Evolutionary conservation across 139 green algal genomes (phyloP), one percentile per base, ranked within the genome.

Genomic region (Chlamydomonas incerta): DNA sequence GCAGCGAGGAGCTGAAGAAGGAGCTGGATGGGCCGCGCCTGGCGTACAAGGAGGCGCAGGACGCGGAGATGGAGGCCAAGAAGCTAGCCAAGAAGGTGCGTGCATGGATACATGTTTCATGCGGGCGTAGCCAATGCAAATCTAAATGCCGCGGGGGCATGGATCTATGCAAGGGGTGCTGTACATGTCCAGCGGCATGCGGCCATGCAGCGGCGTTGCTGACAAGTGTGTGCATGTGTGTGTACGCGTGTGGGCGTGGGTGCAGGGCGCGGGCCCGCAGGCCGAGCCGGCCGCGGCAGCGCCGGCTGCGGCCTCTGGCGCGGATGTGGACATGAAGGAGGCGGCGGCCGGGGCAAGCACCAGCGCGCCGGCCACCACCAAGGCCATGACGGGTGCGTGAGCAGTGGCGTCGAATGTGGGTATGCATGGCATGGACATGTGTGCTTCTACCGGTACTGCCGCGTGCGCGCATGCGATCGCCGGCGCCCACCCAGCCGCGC

Each of bases 1-100:
- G 97, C 92, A 92, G 83, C 0, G 75, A 91, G 1, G 93, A 96
- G 83, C 87, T 98, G n/a, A 94, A 99, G 87, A 74, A 90, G 83
- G 50, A 95, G 87, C 92, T 99, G 65, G 91, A 97, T 23, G 94
- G 72, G 24, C 93, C 95, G 14, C 90, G 97, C 58, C 84, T 90
- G 6, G 94, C 90, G 18, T 74, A 89, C 83, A 93, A 91, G 82
- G 87, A 87, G 57, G 66, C 77, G 23, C 81, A 89, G 75, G 87
- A 94, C 83, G 47, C 55, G 3, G 46, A 65, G 2, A 81, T 92
- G 10, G 84, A 90, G 84, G 67, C 66, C 66, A 77, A 65, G 55
- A 90, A 92, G 85, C 65, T 85, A 15, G 81, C 74, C 28, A 90
- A 90, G 81, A 85, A 85, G 79, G 79, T 75, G 18, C 1, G n/a